Evolutionary conservation across 768 basidiomycete genomes (phyloP).

Genomic region (Tulasnella sp.): DNA sequence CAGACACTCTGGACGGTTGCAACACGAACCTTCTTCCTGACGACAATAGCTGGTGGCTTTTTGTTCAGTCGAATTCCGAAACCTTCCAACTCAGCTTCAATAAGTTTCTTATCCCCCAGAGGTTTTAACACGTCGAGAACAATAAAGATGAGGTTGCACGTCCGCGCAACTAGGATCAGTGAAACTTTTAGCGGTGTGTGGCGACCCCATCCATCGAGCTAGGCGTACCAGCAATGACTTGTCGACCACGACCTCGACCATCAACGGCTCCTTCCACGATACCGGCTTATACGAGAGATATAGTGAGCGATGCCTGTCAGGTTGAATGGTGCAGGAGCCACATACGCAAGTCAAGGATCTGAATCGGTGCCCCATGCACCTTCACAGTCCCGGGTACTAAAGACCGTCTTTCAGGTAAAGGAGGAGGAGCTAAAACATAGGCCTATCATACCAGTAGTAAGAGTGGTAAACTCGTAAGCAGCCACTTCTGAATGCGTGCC

Average conservation of each 20-base stretch:
- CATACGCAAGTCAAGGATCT: slow-evolving; percentile 33
- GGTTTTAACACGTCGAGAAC: slow-evolving; percentile 97
- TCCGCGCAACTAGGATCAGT: slow-evolving; percentile 71
- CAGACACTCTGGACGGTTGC: neutral
- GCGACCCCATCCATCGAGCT: neutral
- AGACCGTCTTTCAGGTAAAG: neutral
- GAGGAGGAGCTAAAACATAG: neutral
- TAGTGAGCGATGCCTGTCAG: slow-evolving; percentile 19
- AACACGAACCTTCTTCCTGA: slow-evolving; percentile 59
- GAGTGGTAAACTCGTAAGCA: slow-evolving; percentile 93
- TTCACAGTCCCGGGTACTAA: slow-evolving; percentile 85
- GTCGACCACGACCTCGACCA: slow-evolving; percentile 91
- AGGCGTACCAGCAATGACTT: slow-evolving; percentile 76
- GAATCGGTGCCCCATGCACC: slow-evolving; percentile 85
- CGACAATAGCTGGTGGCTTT: slow-evolving; percentile 78
- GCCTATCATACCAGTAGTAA: slow-evolving; percentile 54
- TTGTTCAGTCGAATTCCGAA: slow-evolving; percentile 98
- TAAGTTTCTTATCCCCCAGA: slow-evolving; percentile 88
- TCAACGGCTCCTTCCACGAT: slow-evolving; percentile 98
- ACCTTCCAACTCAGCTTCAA: slow-evolving; percentile 93
- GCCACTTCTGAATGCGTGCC: slow-evolving; percentile 96
- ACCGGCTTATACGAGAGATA: slow-evolving; percentile 55
- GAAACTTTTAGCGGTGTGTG: slow-evolving; percentile 27
- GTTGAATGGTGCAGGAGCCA: neutral
- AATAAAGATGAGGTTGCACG: slow-evolving; percentile 98